Conservation (phyloP, 2,329 filamentous ascomycete species). For the Apiospora sp. region DNA sequence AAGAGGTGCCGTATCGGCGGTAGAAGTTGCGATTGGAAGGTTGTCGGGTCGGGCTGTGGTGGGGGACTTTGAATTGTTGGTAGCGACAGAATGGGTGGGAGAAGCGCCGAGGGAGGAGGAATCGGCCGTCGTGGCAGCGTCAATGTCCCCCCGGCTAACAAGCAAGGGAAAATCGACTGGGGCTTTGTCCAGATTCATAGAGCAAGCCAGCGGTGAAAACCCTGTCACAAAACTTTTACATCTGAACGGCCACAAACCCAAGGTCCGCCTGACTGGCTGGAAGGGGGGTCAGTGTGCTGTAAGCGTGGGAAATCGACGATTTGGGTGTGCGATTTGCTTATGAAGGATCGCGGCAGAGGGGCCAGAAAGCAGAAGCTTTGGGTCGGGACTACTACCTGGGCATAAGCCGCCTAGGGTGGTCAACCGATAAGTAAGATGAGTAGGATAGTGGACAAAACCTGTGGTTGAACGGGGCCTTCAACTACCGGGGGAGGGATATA, state of each 20-base stretch:
- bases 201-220: constrained; percentile 22
- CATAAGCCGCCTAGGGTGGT: constrained; percentile 10
- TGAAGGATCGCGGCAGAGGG: constrained; percentile 11
- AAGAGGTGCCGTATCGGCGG: constrained; percentile 31
- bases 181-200: constrained; percentile 24
- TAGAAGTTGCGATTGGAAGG: constrained; percentile 29
- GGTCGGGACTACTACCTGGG: constrained; percentile 11
- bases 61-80: not conserved
- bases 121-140: constrained; percentile 8
- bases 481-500: constrained; percentile 13
- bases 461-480: constrained; percentile 1
- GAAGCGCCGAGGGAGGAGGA: constrained; percentile 12
- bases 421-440: not conserved
- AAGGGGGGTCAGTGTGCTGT: constrained; percentile 19
- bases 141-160: constrained; percentile 21
- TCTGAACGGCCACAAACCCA: constrained; percentile 18
- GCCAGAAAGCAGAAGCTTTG: constrained; percentile 1
- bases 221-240: constrained; percentile 20
- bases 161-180: constrained; percentile 21
- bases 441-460: constrained; percentile 5
- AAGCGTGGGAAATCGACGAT: constrained; percentile 14
- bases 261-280: constrained; percentile 10
- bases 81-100: not conserved
- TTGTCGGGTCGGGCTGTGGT: not conserved
- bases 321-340: constrained; percentile 1